Conservation (phyloP, 1,284 basidiomycete genomes). For the Pisolithus thermaeus region DNA sequence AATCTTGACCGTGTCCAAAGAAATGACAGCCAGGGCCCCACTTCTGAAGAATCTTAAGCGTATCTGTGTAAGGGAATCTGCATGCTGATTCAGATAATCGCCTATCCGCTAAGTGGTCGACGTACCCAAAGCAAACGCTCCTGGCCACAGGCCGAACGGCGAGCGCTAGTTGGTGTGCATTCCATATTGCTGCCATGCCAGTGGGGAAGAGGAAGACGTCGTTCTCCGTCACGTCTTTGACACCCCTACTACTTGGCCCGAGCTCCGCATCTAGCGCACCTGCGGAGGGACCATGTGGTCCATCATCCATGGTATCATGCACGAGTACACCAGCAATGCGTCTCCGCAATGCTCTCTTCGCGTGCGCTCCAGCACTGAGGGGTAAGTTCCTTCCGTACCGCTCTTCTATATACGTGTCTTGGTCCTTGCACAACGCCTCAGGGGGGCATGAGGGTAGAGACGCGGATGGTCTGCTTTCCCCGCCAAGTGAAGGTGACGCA, state of each 20-base stretch:
- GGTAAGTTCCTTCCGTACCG: slow-evolving; percentile 94
- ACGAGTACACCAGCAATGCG: slow-evolving; percentile 87
- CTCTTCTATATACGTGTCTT: slow-evolving; percentile 77
- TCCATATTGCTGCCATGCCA: slow-evolving; percentile 94
- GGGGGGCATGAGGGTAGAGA: slow-evolving; percentile 1
- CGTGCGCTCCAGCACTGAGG: slow-evolving; percentile 62
- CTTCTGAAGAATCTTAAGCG: slow-evolving; percentile 93
- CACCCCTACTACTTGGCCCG: slow-evolving; percentile 56
- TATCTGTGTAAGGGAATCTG: slow-evolving; percentile 96
- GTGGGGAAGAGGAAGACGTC: slow-evolving; percentile 87
- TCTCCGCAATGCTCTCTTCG: slow-evolving; percentile 82
- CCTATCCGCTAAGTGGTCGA: slow-evolving; percentile 5
- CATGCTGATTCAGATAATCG: slow-evolving; percentile 1
- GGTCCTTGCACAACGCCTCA: slow-evolving; percentile 40
- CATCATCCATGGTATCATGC: slow-evolving; percentile 43
- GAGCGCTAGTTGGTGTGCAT: slow-evolving; percentile 73
- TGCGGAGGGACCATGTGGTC: slow-evolving; percentile 34
- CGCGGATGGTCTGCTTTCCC: not conserved
- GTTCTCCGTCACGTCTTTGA: slow-evolving; percentile 63
- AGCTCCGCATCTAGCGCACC: slow-evolving; percentile 44
- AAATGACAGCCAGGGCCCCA: slow-evolving; percentile 97
- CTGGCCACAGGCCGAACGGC: slow-evolving; percentile 55
- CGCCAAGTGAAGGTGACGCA: slow-evolving; percentile 10
- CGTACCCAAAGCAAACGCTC: slow-evolving; percentile 89
- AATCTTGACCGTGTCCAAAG: slow-evolving; percentile 75